Evolutionary conservation across 805 yeast species (phyloP).

Genomic region (Saccharomycopsis capsularis): DNA sequence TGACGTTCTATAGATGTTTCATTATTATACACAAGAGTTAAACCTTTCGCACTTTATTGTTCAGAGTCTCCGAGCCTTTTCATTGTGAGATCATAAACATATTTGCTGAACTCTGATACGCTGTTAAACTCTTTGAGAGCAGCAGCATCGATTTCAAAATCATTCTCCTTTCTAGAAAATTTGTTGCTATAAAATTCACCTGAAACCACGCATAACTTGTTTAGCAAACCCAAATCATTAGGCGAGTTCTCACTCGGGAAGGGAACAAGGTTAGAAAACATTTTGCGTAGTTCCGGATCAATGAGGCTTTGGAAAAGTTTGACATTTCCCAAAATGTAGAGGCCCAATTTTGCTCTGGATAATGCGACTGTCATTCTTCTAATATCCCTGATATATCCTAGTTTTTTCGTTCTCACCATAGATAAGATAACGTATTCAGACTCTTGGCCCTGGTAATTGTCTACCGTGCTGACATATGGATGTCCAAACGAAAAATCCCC

Average conservation of each 20-base stretch:
- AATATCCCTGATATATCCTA: constrained; percentile 26
- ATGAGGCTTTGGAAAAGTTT: not conserved
- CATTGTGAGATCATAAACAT: not conserved
- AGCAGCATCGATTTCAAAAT: no score
- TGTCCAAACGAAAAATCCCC: constrained; percentile 26
- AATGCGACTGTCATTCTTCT: constrained; percentile 26
- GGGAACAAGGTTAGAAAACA: constrained; percentile 1
- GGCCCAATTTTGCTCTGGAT: constrained; percentile 30
- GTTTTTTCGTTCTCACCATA: constrained; percentile 29
- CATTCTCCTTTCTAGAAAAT: not conserved
- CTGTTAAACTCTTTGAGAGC: not conserved
- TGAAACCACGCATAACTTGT: constrained; percentile 36
- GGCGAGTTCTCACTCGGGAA: no score
- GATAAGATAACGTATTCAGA: constrained; percentile 32
- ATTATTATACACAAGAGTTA: no score
- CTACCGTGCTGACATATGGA: constrained; percentile 27
- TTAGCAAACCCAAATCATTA: no score
- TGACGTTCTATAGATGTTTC: no score
- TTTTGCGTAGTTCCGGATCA: not conserved
- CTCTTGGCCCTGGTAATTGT: constrained; percentile 27
- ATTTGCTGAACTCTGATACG: not conserved
- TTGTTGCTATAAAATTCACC: constrained; percentile 23
- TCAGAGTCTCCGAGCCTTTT: no score
- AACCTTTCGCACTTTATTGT: no score
- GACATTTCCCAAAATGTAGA: constrained; percentile 28